Conservation (phyloP, 768 basidiomycete species). For the Tulasnella sp. region DNA sequence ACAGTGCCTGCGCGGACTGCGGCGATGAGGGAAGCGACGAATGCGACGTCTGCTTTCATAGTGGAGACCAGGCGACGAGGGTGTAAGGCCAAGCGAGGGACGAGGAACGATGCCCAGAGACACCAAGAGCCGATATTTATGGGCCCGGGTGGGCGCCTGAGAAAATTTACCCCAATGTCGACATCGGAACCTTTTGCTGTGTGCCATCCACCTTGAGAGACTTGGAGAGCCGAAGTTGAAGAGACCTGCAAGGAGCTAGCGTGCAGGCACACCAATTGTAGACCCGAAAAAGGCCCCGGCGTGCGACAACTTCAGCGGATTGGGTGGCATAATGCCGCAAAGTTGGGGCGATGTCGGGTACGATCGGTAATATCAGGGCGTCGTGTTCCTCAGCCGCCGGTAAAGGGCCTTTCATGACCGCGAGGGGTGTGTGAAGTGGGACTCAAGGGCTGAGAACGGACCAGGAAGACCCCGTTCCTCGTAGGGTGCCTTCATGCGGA, state of each 20-base stretch:
- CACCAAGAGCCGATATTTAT: neutral
- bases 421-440: neutral
- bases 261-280: neutral
- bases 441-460: too few relatives aligned
- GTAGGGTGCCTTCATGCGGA: too few relatives aligned
- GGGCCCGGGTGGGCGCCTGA: neutral
- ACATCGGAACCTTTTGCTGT: neutral
- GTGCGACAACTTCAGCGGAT: neutral
- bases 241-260: neutral
- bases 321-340: neutral
- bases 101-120: neutral
- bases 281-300: neutral
- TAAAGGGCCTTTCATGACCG: neutral
- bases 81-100: neutral
- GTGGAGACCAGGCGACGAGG: slow-evolving; percentile 8
- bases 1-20: slow-evolving; percentile 55
- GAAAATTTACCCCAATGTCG: neutral
- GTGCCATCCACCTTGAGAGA: neutral
- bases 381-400: neutral
- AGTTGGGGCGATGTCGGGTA: slow-evolving; percentile 10
- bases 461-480: too few relatives aligned
- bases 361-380: neutral
- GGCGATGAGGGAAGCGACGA: slow-evolving; percentile 38
- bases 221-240: neutral
- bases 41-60: slow-evolving; percentile 37